A percentile compares a stretch with the other conserved stretches of the same genome.
Conservation (phyloP, 495 filamentous ascomycete genomes). For the Tetracladium marchalianum region DNA sequence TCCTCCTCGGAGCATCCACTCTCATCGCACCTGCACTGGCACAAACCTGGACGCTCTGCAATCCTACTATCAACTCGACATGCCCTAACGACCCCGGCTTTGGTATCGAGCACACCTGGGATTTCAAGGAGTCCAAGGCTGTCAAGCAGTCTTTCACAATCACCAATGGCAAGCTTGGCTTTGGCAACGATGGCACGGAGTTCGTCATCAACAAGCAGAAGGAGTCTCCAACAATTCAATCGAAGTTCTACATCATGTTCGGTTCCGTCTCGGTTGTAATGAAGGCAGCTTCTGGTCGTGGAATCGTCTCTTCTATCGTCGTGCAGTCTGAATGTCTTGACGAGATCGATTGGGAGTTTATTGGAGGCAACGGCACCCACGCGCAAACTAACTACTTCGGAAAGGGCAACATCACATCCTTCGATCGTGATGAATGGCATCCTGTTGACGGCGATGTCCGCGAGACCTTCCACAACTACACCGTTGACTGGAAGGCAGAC, state of each 20-base stretch:
- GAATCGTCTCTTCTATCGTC: constrained; percentile 76
- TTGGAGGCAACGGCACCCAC: constrained; percentile 50
- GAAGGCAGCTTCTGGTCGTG: constrained; percentile 62
- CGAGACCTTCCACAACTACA: constrained; percentile 65
- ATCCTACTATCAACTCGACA: constrained; percentile 46
- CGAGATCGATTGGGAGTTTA: constrained; percentile 87
- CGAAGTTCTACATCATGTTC: constrained; percentile 71
- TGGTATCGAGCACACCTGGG: constrained; percentile 44
- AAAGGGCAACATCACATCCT: constrained; percentile 59
- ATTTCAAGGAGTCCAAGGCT: constrained; percentile 53
- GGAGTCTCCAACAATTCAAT: constrained; percentile 65
- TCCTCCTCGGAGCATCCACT: constrained; percentile 13
- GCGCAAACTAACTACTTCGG: constrained; percentile 83
- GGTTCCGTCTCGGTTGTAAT: constrained; percentile 61
- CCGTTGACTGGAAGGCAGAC: constrained; percentile 70
- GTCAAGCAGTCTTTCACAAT: constrained; percentile 49
- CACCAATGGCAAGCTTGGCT: constrained; percentile 46
- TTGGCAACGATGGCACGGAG: constrained; percentile 45
- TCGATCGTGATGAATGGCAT: constrained; percentile 52
- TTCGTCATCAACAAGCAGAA: constrained; percentile 63
- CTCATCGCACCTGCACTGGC: constrained; percentile 32
- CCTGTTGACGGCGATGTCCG: constrained; percentile 39
- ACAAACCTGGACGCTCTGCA: constrained; percentile 58
- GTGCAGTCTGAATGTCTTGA: constrained; percentile 78
- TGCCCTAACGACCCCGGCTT: constrained; percentile 60